Conservation (phyloP, 1,284 basidiomycete species). For the Sphagnurus paluster region DNA sequence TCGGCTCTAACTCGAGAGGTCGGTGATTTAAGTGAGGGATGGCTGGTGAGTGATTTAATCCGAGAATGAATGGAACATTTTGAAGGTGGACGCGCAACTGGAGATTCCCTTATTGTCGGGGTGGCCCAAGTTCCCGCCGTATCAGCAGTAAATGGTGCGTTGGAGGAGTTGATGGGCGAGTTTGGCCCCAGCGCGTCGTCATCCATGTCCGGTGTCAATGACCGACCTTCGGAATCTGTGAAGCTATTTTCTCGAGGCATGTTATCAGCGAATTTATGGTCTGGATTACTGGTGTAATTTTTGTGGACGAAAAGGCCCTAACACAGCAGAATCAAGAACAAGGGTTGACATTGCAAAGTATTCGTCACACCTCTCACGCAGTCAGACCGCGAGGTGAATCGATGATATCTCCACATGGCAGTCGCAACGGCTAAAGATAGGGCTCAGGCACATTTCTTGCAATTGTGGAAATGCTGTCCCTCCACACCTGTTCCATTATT, state of each 20-base stretch:
- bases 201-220: conserved; percentile 54
- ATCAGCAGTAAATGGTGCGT: conserved; percentile 8
- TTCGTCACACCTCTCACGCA: too few relatives aligned
- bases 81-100: conserved; percentile 9
- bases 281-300: neutral
- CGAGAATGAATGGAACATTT: conserved; percentile 14
- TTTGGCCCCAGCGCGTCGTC: conserved; percentile 19
- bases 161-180: conserved; percentile 3
- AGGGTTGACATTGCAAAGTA: too few relatives aligned
- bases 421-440: too few relatives aligned
- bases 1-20: conserved; percentile 9
- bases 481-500: too few relatives aligned
- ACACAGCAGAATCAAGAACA: too few relatives aligned
- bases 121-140: neutral
- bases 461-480: too few relatives aligned
- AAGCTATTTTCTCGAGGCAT: conserved; percentile 62
- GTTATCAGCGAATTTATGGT: neutral
- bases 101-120: neutral
- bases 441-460: neutral
- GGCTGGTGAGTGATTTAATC: conserved; percentile 7
- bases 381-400: neutral
- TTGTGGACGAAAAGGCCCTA: too few relatives aligned
- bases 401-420: neutral
- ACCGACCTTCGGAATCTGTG: conserved; percentile 56
- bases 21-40: conserved; percentile 5